Conservation (phyloP, 257 asterid species). For the Solanum bulbocastanum region DNA sequence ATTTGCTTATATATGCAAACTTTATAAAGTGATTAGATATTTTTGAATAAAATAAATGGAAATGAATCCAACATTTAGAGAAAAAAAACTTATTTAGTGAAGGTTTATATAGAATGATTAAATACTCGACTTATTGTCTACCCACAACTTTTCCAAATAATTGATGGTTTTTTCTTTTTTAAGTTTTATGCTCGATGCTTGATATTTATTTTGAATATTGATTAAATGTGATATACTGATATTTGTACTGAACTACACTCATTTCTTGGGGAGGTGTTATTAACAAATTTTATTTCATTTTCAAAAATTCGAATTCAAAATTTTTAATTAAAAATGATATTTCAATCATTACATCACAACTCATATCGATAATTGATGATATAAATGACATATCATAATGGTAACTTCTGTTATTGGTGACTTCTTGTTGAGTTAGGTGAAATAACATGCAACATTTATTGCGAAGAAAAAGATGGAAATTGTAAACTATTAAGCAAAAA, state of each 20-base stretch:
- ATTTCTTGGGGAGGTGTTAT: accelerated
- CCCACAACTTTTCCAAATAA: not conserved
- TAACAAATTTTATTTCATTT: too few species aligned
- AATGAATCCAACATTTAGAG: not conserved
- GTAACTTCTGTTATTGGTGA: not conserved
- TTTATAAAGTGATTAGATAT: not conserved
- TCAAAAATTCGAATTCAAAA: too few species aligned
- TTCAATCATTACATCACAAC: accelerated
- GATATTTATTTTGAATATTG: not conserved
- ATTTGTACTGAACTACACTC: too few species aligned
- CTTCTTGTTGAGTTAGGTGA: not conserved
- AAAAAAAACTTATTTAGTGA: not conserved
- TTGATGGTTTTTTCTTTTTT: not conserved
- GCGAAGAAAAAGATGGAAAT: not conserved
- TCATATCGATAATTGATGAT: too few species aligned
- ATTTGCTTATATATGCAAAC: too few species aligned
- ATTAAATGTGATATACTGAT: too few species aligned
- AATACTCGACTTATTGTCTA: not conserved
- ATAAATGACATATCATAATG: not conserved
- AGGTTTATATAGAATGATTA: not conserved
- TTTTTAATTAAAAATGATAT: too few species aligned
- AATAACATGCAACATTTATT: not conserved
- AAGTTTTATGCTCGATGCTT: too few species aligned
- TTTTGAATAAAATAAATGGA: not conserved
- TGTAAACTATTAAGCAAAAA: too few species aligned